These are phyloP conservation scores for Sclerotinia spermophila DNA, from an alignment of 2,329 filamentous ascomycete species.

Conservation along the genomic window DNA sequence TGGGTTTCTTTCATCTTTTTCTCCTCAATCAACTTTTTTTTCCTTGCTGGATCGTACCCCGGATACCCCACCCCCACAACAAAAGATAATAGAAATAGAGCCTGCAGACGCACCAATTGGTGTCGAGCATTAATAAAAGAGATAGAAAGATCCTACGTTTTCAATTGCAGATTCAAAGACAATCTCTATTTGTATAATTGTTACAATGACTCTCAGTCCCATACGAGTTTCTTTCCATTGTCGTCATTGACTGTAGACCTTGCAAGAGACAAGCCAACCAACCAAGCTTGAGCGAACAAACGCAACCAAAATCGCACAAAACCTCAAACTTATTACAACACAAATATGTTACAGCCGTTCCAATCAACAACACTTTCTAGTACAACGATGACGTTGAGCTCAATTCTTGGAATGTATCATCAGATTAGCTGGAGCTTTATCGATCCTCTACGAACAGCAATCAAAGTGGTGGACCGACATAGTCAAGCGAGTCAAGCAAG, in stretches of 20 bases:
- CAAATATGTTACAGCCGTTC: background rate
- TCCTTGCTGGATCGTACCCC: background rate
- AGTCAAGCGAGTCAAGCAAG: too few species aligned
- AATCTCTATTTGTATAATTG: background rate
- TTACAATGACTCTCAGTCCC: background rate
- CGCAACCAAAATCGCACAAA: background rate
- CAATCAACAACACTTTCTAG: background rate
- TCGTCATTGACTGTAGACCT: background rate
- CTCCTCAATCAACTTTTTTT: background rate
- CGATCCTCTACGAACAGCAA: too few species aligned
- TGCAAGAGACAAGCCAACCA: background rate
- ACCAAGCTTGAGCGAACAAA: background rate
- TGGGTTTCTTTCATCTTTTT: background rate
- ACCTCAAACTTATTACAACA: background rate
- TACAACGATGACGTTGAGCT: background rate
- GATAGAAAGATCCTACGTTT: background rate
- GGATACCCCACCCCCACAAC: slow-evolving; percentile 4
- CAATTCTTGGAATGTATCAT: too few species aligned
- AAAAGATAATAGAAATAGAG: background rate
- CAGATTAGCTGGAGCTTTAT: too few species aligned
- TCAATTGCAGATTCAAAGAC: background rate
- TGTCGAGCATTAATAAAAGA: background rate
- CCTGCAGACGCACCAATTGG: background rate
- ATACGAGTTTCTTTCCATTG: background rate
- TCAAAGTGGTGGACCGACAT: too few species aligned